A percentile compares a stretch with the other conserved stretches of the same genome.
phyloP scores from a whole-genome alignment of 192 early-diverging fungal genomes.

The Hyaloraphidium curvatum region DNA sequence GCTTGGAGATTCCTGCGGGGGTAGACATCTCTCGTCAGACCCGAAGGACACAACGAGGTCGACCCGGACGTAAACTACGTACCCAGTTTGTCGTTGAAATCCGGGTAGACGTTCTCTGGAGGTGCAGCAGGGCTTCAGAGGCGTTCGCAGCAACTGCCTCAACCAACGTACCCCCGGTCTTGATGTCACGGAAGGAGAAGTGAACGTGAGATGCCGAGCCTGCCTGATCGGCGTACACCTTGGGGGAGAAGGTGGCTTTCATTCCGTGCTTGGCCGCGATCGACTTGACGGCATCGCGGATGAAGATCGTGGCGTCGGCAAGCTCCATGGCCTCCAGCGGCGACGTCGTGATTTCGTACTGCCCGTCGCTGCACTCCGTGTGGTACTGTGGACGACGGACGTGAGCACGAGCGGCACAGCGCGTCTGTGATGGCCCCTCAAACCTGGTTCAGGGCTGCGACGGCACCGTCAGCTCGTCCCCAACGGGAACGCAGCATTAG shows the following conservation, averaged over 20 bases:
- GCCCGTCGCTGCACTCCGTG: constrained; percentile 1
- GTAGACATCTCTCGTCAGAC: too few species aligned
- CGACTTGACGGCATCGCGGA: not conserved
- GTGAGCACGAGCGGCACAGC: too few species aligned
- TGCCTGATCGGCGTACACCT: not conserved
- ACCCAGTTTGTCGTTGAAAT: not conserved
- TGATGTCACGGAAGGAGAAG: constrained; percentile 4
- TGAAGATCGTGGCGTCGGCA: constrained; percentile 1
- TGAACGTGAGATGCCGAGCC: constrained; percentile 1
- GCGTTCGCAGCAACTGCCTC: too few species aligned
- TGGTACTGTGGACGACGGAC: constrained; percentile 3
- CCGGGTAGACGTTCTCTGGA: constrained; percentile 2
- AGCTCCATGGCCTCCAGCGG: not conserved
- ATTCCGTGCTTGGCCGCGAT: not conserved
- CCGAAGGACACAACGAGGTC: too few species aligned
- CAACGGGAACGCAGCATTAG: too few species aligned
- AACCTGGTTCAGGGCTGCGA: too few species aligned
- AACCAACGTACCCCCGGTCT: too few species aligned
- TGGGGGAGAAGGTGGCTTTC: constrained; percentile 2
- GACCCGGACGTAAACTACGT: too few species aligned
- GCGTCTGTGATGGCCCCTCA: too few species aligned
- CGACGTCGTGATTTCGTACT: constrained; percentile 2
- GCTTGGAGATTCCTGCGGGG: constrained; percentile 3
- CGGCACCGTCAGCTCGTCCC: too few species aligned
- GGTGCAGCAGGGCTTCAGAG: too few species aligned